Evolutionary conservation across 345 rosid genomes (phyloP), one percentile per base, ranked within the genome.

Genomic region (Citrus glauca): DNA sequence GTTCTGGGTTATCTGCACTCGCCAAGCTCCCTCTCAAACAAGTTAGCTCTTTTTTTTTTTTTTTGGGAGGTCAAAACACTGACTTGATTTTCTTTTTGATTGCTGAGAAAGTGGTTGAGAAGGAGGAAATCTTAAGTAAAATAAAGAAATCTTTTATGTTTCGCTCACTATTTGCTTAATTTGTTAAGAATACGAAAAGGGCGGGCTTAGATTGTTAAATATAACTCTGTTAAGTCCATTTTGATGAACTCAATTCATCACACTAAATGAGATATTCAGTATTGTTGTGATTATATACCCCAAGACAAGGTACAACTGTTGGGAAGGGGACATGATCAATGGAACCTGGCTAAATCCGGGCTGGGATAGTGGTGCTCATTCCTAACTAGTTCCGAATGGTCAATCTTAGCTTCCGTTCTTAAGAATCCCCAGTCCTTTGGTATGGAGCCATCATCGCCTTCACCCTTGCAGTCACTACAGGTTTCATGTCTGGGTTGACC

Each of bases 21-120:
- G 85, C 85, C 32, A 73, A 64, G 72, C 79, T 84, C 55, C 81
- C 87, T 74, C 64, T 82, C 35, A 82, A 82, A 74, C 83, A 77
- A 65, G 87, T 79, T 70, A 79, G 74, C 38, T 45, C 20, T 20
- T 67, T 8, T 9, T 28, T 0, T 9, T 20, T 10, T 45, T 5
- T 38, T 7, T 48, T 17, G 14, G 48, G 13, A 16, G 17, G 16
- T 25, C 30, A 30, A 33, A 45, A 27, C 68, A 53, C 71, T 13
- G 38, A 10, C n/a, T 72, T 53, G 19, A 14, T 45, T 30, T 55
- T 16, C 42, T 57, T 28, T 67, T 79, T 66, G 63, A 73, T 53
- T 38, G 9, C 30, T 6, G 66, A 72, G 59, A 72, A 63, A 78
- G 22, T 17, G 64, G 65, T 33, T 5, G 65, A 65, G 57, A 53